Base-by-base conservation (phyloP, 2,329 filamentous ascomycete genomes). In the Sphaerulina populicola region DNA sequence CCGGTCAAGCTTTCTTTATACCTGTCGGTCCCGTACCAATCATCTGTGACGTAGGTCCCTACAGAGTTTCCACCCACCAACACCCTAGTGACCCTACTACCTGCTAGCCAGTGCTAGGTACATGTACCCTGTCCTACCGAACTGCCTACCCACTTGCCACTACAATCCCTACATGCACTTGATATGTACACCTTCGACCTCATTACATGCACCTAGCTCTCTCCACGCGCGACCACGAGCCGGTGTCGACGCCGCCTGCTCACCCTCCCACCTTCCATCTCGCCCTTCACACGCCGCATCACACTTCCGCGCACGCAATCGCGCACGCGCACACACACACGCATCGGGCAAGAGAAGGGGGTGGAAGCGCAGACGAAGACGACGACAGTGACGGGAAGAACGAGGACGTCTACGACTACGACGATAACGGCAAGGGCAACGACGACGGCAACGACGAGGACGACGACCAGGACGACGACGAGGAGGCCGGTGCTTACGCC, bases 171-270 rank as follows among this genome's bases (percentile, higher is more conserved):
- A 18, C 18, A 18, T 18, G 18, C 18, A 18, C 18, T 18, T 11
- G 31, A 35, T n/a, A 35, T n/a, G 12, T 11, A 35, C 8, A 35
- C 31, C 18, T 18, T 3, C 11, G 4, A 39, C 37, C 15, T 42
- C 15, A 18, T 18, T 18, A 18, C 18, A 18, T 18, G 18, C 18
- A 42, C 46, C 36, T 47, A 47, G 45, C 45, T 33, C 35, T 38
- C 46, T 35, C 14, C 37, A 48, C n/a, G 18, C 45, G 37, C 38
- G 29, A 42, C 46, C 15, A 40, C 46, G 38, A 48, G 36, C 29
- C 9, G 27, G 37, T 47, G 31, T 15, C 23, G 23, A 27, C 4
- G 7, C 31, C 6, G 31, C 10, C 31, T 35, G 23, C 9, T 4
- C n/a, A 27, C 15, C 11, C 15, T 18, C 41, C 37, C 46, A 48